phyloP scores from a whole-genome alignment of 441 rosid genomes.

The Mallotus repandus region DNA sequence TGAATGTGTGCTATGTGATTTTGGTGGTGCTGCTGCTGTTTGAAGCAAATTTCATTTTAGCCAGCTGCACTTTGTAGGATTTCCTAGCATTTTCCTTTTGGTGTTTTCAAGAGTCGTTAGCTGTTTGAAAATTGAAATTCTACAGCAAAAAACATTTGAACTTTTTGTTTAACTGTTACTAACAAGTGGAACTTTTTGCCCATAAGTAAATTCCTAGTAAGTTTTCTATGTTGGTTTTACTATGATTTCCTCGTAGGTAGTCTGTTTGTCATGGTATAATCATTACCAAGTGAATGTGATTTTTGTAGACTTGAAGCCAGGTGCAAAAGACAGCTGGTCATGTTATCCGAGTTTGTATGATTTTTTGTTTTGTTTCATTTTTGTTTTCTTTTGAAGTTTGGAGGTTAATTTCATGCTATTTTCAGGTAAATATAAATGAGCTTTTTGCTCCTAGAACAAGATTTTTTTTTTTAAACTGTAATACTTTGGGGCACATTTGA shows the following conservation, averaged over 20 bases:
- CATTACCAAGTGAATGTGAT: neutral
- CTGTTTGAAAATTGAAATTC: neutral
- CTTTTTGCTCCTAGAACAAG: no score
- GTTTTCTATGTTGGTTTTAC: neutral
- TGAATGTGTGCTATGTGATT: neutral
- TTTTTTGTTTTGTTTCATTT: neutral
- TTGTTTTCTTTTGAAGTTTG: no score
- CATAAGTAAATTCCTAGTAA: no score
- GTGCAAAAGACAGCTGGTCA: neutral
- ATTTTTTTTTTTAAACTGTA: neutral
- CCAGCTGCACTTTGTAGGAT: neutral
- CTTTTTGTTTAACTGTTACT: neutral
- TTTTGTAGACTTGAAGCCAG: neutral
- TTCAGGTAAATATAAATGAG: no score
- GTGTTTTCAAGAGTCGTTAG: neutral
- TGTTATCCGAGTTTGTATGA: neutral
- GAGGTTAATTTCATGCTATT: no score
- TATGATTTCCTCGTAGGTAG: neutral
- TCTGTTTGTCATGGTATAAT: neutral
- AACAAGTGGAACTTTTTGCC: neutral
- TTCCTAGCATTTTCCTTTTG: neutral
- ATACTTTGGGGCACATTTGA: no score
- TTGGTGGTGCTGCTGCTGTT: neutral
- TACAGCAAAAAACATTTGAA: neutral
- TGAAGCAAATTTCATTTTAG: neutral